Conservation (phyloP, 148 eudicot species). For the Camellia lanceoleosa region DNA sequence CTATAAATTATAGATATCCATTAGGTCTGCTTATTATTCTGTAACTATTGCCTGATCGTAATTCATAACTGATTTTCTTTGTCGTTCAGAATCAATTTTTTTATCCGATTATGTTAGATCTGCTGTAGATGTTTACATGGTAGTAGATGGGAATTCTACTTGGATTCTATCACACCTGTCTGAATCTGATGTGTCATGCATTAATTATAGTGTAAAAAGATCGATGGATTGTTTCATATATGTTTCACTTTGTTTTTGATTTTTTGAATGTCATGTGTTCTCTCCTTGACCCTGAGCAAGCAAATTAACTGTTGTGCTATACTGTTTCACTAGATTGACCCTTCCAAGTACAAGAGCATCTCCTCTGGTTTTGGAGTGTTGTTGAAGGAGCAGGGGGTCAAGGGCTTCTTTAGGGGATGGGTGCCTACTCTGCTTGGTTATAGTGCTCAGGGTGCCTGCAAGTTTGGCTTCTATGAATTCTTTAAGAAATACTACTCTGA, state of each 20-base stretch:
- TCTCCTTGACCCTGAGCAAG: neutral
- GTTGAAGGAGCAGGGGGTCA: slow-evolving; percentile 60
- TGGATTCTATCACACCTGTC: neutral
- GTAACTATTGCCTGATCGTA: neutral
- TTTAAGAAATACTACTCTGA: slow-evolving; percentile 76
- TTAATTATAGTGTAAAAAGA: neutral
- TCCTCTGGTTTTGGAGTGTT: slow-evolving; percentile 53
- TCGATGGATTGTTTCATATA: neutral
- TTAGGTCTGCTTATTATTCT: neutral
- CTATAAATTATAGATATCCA: neutral
- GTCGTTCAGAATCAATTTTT: neutral
- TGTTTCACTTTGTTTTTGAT: neutral
- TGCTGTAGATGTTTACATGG: too few species aligned
- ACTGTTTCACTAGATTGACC: slow-evolving; percentile 46
- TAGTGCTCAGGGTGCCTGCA: slow-evolving; percentile 79
- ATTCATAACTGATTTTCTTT: neutral
- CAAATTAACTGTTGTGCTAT: neutral
- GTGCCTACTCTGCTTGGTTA: slow-evolving; percentile 68
- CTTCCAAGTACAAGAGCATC: slow-evolving; percentile 63
- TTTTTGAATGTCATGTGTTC: neutral
- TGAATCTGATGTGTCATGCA: neutral
- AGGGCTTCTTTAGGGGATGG: slow-evolving; percentile 73
- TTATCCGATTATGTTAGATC: neutral
- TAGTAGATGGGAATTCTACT: neutral
- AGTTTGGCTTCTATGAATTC: slow-evolving; percentile 67